Percentiles rank a stretch among this genome's conserved stretches.
phyloP scores from a whole-genome alignment of 306 rosid genomes.

The Prinsepia uniflora region DNA sequence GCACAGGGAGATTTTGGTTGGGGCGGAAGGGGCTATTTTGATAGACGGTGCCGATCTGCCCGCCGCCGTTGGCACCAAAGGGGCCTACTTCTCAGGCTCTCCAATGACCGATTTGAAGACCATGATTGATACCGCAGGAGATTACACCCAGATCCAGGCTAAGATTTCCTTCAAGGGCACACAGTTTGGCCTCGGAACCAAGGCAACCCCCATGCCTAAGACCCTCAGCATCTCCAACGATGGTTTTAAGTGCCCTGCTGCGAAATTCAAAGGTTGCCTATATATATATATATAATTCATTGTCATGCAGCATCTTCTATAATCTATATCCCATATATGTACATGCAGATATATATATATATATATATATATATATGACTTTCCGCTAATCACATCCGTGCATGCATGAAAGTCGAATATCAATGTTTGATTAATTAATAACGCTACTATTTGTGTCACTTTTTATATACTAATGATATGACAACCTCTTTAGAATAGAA shows the following conservation, averaged over 20 bases:
- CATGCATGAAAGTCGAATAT: no score
- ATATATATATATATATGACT: background rate
- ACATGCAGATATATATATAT: background rate
- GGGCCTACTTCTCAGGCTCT: constrained; percentile 52
- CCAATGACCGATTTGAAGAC: constrained; percentile 55
- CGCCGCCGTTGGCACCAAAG: constrained; percentile 56
- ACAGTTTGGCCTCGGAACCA: constrained; percentile 48
- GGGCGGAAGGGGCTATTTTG: constrained; percentile 44
- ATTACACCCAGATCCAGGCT: constrained; percentile 47
- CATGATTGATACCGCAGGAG: constrained; percentile 64
- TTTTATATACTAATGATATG: no score
- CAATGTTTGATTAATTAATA: no score
- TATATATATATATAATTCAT: no score
- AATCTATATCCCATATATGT: no score
- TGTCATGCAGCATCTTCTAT: no score
- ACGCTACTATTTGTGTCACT: no score
- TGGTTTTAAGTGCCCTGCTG: constrained; percentile 68
- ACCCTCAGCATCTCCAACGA: constrained; percentile 58
- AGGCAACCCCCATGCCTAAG: constrained; percentile 65
- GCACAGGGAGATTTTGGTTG: constrained; percentile 61
- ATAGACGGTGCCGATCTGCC: constrained; percentile 66
- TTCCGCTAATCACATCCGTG: background rate
- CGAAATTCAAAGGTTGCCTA: constrained; percentile 34
- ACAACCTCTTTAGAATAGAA: no score
- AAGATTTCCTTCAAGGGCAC: constrained; percentile 47